phyloP scores from a whole-genome alignment of 805 yeast genomes.

The Blastobotrys mokoenaii region DNA sequence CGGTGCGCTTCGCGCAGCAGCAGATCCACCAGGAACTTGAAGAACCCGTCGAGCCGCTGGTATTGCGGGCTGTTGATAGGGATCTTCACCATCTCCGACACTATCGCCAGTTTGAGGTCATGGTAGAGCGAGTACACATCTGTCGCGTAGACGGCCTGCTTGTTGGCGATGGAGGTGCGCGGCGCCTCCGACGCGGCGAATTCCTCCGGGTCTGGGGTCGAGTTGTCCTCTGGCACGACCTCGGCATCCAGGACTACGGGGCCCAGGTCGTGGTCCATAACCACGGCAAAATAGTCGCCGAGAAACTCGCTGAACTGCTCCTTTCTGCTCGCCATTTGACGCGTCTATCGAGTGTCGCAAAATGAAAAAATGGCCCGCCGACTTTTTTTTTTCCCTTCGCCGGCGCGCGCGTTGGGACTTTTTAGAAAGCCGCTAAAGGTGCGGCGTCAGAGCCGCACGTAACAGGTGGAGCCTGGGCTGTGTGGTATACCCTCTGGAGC shows the following conservation, averaged over 20 bases:
- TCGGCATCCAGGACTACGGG: neutral
- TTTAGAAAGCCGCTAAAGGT: no score
- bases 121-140: slow-evolving; percentile 17
- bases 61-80: slow-evolving; percentile 25
- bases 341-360: no score
- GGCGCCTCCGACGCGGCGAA: neutral
- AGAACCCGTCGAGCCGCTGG: slow-evolving; percentile 19
- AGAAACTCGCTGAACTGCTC: neutral
- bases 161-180: neutral
- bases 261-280: neutral
- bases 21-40: slow-evolving; percentile 26
- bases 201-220: neutral
- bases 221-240: neutral
- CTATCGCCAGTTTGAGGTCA: slow-evolving; percentile 26
- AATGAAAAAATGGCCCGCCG: no score
- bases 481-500: no score
- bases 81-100: slow-evolving; percentile 15
- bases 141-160: neutral
- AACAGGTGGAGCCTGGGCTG: no score
- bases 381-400: no score
- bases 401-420: no score
- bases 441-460: no score
- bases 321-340: no score
- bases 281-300: neutral
- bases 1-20: slow-evolving; percentile 28